Base-by-base conservation (phyloP, 1,284 basidiomycete genomes). In the Veloboletus limbatus region DNA sequence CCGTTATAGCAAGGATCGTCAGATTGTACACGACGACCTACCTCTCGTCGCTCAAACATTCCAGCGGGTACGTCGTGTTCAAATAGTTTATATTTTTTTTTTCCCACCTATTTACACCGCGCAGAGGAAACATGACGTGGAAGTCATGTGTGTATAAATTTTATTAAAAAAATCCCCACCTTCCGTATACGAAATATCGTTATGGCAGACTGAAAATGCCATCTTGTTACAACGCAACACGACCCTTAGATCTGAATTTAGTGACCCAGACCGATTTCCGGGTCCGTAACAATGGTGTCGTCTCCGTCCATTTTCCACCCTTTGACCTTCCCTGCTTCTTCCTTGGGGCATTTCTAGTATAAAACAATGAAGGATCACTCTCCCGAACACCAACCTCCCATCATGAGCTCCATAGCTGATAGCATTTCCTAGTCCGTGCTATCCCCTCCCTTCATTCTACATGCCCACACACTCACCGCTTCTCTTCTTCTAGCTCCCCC, bases 161-260 rank as follows among this genome's bases (percentile, higher is more conserved):
- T 66, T 60, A 54, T 65, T 21, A 54, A 63, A 66, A 58, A 68
- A 64, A 62, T 45, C 66, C 51, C 63, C 54, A 65, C 61, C 48
- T 65, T 68, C 63, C 65, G 53, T 63, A 68, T 67, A 67, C 59
- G 65, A 68, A 64, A 59, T 59, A 68, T 67, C 61, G 50, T 68
- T 65, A 65, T 65, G 63, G 66, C 63, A 68, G 63, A 66, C 59
- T 62, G 62, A 54, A 68, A 68, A 64, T 68, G 66, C 64, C 62
- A 63, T 63, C 60, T 35, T 63, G 66, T 67, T 67, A 67, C 62
- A 65, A 62, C 62, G 59, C 63, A 67, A 59, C 63, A 54, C 65
- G 62, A 69, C 67, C 69, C 69, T 70, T 78, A 80, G 77, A 81
- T 81, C 78, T 79, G 71, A 74, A 69, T 75, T 77, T 71, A 72